Evolutionary conservation across 345 rosid genomes (phyloP).

Genomic region (Moringa oleifera): DNA sequence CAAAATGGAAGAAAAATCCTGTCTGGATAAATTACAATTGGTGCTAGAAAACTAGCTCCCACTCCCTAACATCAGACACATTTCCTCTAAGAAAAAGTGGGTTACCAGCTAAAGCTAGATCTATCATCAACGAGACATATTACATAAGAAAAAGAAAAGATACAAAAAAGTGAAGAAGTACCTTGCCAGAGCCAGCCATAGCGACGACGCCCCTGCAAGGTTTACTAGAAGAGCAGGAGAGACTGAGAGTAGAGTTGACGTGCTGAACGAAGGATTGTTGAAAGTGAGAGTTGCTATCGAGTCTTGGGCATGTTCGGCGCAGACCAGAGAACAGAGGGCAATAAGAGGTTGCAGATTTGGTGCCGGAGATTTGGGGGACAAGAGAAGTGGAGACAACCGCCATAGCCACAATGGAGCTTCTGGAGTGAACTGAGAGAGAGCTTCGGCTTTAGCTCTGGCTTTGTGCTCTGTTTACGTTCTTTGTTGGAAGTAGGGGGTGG

Average conservation of each 20-base stretch:
- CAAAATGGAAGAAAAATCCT: background rate
- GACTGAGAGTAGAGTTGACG: conserved; percentile 41
- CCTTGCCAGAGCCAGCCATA: conserved; percentile 96
- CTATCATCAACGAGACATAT: background rate
- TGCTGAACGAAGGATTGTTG: conserved; percentile 42
- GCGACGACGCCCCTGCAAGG: conserved; percentile 56
- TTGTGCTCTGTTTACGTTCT: background rate
- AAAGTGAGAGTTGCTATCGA: conserved; percentile 28
- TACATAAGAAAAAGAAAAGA: background rate
- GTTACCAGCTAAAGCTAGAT: background rate
- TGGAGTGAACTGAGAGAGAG: background rate
- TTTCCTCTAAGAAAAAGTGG: background rate
- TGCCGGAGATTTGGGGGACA: conserved; percentile 32
- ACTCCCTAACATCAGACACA: background rate
- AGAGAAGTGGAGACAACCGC: conserved; percentile 51
- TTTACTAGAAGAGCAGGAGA: conserved; percentile 45
- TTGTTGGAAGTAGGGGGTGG: background rate
- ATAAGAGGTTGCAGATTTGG: conserved; percentile 23
- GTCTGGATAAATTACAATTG: background rate
- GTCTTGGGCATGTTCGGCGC: conserved; percentile 42
- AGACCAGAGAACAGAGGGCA: conserved; percentile 52
- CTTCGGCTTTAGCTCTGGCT: background rate
- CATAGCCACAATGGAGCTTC: conserved; percentile 24
- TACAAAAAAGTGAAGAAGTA: conserved; percentile 10
- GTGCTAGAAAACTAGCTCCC: background rate